Conservation (phyloP, 2,329 filamentous ascomycete species). For the Keithomyces neogunnii region DNA sequence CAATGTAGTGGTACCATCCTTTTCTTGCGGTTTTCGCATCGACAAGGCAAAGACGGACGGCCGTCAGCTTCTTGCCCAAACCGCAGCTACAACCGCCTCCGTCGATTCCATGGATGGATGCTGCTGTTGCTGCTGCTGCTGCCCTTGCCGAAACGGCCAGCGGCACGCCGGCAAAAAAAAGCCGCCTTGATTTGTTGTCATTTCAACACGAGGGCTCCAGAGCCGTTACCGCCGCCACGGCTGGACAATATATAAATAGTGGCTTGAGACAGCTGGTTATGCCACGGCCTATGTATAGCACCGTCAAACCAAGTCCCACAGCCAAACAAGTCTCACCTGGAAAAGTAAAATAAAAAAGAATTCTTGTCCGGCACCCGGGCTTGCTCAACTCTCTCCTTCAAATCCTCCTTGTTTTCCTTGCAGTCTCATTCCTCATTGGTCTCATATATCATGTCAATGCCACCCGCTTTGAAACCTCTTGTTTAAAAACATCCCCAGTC, state of each 20-base stretch:
- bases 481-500: not conserved
- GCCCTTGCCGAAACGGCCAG: too few species aligned
- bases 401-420: not conserved
- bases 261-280: conserved; percentile 5
- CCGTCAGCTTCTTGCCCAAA: too few species aligned
- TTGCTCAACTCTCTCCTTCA: too few species aligned
- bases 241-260: conserved; percentile 6
- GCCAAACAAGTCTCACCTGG: not conserved
- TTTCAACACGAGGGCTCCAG: not conserved
- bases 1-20: not conserved
- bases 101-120: too few species aligned
- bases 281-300: not conserved
- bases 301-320: not conserved
- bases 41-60: not conserved
- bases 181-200: not conserved
- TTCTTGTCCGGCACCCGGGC: not conserved
- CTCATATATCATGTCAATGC: too few species aligned
- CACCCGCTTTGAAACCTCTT: not conserved
- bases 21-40: not conserved
- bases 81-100: too few species aligned
- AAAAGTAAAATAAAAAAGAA: not conserved
- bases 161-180: not conserved
- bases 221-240: not conserved
- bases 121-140: too few species aligned
- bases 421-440: too few species aligned